Conservation (phyloP, 2,329 filamentous ascomycete species). For the Alternaria hordeiaustralica region DNA sequence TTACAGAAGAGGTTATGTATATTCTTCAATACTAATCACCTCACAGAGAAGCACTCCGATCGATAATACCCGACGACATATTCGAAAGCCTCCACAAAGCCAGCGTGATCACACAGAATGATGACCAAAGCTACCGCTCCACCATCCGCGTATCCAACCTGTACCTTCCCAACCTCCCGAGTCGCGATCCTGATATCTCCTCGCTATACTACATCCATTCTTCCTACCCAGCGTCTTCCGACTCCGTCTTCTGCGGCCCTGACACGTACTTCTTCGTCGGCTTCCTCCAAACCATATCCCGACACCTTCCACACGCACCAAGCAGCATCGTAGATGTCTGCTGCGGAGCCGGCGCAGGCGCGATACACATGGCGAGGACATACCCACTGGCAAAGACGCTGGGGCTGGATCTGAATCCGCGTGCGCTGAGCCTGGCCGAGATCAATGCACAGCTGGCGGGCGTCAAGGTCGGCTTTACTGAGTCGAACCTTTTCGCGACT, state of each 20-base stretch:
- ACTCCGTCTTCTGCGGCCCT: constrained; percentile 33
- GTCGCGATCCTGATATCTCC: not conserved
- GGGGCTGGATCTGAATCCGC: constrained; percentile 30
- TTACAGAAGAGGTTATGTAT: not conserved
- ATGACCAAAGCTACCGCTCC: constrained; percentile 18
- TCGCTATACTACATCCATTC: constrained; percentile 33
- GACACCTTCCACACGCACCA: constrained; percentile 13
- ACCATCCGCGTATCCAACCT: constrained; percentile 31
- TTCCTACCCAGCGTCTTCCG: constrained; percentile 26
- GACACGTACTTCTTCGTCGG: constrained; percentile 33
- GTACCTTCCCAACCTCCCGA: constrained; percentile 18
- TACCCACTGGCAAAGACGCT: constrained; percentile 23
- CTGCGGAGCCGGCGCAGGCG: constrained; percentile 31
- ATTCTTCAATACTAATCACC: not conserved
- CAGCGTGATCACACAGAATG: constrained; percentile 10
- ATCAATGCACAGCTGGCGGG: constrained; percentile 26
- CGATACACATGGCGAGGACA: constrained; percentile 30
- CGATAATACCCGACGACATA: constrained; percentile 21
- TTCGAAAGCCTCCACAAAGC: constrained; percentile 15
- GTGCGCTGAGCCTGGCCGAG: constrained; percentile 21
- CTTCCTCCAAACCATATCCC: constrained; percentile 20
- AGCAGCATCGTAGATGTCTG: constrained; percentile 29
- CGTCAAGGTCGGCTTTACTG: constrained; percentile 18
- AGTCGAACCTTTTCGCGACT: constrained; percentile 29
- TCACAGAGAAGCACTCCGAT: constrained; percentile 16